A percentile compares a stretch with the other conserved stretches of the same genome.
Conservation (phyloP, 2,329 filamentous ascomycete species). For the Alternaria sp. region DNA sequence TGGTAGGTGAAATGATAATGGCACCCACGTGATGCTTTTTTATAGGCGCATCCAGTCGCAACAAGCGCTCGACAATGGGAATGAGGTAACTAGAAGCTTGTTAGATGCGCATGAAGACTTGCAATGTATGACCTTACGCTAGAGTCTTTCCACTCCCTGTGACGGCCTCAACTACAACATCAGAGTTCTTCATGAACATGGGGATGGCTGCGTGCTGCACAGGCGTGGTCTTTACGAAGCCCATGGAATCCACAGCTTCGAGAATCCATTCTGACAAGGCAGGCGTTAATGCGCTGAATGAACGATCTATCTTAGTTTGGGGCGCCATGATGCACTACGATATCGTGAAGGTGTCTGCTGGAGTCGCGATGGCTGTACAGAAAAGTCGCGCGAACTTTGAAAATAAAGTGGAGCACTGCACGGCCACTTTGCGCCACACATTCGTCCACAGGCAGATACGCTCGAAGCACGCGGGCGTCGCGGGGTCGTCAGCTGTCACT, state of each 20-base stretch:
- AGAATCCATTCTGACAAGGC: conserved; percentile 82
- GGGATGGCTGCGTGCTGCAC: conserved; percentile 94
- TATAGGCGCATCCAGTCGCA: conserved; percentile 79
- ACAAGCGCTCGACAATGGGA: conserved; percentile 79
- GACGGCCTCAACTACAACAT: conserved; percentile 82
- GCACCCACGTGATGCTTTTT: conserved; percentile 90
- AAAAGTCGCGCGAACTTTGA: conserved; percentile 16
- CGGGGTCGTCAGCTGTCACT: neutral
- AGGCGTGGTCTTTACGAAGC: conserved; percentile 86
- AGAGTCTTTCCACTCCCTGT: conserved; percentile 47
- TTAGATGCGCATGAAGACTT: neutral
- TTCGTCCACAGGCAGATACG: neutral
- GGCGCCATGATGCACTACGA: conserved; percentile 37
- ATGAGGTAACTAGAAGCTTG: conserved; percentile 67
- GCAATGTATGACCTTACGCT: conserved; percentile 19
- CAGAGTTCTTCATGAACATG: conserved; percentile 86
- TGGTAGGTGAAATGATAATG: conserved; percentile 90
- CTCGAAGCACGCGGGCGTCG: neutral
- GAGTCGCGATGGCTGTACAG: conserved; percentile 3
- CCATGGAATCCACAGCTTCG: conserved; percentile 82
- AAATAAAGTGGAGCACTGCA: conserved; percentile 23
- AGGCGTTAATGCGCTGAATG: conserved; percentile 74
- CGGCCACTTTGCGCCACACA: conserved; percentile 10
- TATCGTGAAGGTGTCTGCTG: conserved; percentile 1
- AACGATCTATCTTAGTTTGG: conserved; percentile 49